Conservation (phyloP, 164 flowering plant genomes). For the Amborella trichopoda region DNA sequence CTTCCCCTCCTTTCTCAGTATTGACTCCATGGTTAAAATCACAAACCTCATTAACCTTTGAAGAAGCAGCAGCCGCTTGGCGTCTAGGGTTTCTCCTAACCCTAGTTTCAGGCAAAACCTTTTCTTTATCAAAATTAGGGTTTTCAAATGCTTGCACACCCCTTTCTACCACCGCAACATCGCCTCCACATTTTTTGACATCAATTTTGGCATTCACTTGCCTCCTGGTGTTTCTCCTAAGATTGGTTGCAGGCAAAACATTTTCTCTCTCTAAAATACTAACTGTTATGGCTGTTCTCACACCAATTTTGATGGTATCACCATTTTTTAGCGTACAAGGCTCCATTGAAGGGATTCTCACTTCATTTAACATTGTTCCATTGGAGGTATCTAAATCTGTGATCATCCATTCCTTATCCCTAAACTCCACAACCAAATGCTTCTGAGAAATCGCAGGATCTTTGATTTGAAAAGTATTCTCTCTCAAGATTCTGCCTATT, state of each 20-base stretch:
- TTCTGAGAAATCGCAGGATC: constrained; percentile 6
- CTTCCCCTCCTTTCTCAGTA: too few species aligned
- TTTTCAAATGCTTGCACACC: not conserved
- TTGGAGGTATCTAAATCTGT: constrained; percentile 5
- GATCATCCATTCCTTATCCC: constrained; percentile 1
- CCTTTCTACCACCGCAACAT: not conserved
- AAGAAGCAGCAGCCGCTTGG: not conserved
- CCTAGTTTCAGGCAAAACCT: not conserved
- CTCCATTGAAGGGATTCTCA: not conserved
- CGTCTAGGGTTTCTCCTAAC: not conserved
- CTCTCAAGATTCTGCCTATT: constrained; percentile 5
- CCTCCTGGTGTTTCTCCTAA: too few species aligned
- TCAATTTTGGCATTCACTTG: too few species aligned
- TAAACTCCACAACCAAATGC: constrained; percentile 1
- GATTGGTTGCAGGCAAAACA: too few species aligned
- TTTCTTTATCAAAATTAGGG: not conserved
- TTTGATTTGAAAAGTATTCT: constrained; percentile 5
- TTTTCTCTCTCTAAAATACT: too few species aligned
- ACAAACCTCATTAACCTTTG: too few species aligned
- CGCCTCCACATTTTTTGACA: too few species aligned
- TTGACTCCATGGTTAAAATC: too few species aligned
- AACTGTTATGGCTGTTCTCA: not conserved
- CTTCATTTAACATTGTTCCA: constrained; percentile 6
- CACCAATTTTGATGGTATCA: constrained; percentile 8
- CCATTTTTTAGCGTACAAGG: constrained; percentile 1